Base-by-base conservation (phyloP, 192 early-diverging fungal genomes). In the Haplosporangium gracile region DNA sequence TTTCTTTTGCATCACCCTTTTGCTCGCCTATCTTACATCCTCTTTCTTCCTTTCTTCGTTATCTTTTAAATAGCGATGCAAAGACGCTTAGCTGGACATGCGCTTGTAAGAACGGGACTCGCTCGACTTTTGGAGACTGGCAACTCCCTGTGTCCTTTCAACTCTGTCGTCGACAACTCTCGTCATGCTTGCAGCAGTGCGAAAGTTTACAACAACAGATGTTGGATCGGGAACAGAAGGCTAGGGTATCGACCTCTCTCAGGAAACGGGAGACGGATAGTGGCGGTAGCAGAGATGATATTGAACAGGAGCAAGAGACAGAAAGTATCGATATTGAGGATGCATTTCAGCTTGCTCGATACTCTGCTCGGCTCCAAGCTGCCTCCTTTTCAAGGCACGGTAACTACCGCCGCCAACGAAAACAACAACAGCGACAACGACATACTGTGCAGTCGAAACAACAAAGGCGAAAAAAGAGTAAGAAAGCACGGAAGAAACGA, bases 61-160 rank as follows among this genome's bases (percentile, higher is more conserved):
- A 1, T 42, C 49, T 60, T 57, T 26, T 65, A 53, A 13, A 36
- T 70, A 78, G 82, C 26, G 51, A 82, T 16, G 57, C 40, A 5
- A 63, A 77, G 10, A 77, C 71, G 6, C 71, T 82, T 1, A 53
- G 8, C 39, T 82, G 81, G 81, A 51, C 10, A 18, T 82, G 81
- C 10, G 32, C 68, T 18, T 77, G 81, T 20, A 63, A 69, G 13
- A 20, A 32, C 16, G 69, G 57, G n/a, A 43, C 49, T 1, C 11
- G 29, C 2, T 32, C 32, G 0, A 32, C 34, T 18, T 82, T 77
- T 71, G 34, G 63, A 39, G 32, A 57, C 43, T 82, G 81, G 75
- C 81, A 82, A 39, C 72, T 77, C 38, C 81, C 81, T 4, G 47
- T 82, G 4, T 71, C 81, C 3, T 82, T 82, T 51, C 81, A 78